Base-by-base conservation (phyloP, 2,329 filamentous ascomycete genomes). In the Hypoxylon sp. region DNA sequence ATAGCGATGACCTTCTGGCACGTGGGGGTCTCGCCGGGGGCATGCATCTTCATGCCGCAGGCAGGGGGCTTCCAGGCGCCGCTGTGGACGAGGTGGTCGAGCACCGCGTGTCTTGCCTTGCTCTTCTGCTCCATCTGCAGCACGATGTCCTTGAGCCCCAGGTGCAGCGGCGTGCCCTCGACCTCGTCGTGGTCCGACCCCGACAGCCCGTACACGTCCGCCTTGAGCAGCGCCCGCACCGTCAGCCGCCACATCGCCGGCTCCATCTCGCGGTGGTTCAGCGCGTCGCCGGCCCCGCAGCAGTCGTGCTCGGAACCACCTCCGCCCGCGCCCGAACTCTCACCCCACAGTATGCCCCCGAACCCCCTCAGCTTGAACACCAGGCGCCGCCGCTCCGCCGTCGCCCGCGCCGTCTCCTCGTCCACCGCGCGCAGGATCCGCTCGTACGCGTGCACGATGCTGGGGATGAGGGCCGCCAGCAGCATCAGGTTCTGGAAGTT, bases 401-500 rank as follows among this genome's bases (percentile, higher is more conserved):
- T 80, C 10, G 87, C 88, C 0, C 73, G 75, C 1, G 80, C 78
- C 0, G 84, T 79, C 72, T 88, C 85, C n/a, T 75, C 75, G 68
- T 90, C 88, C 6, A 90, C 81, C 79, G 88, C 82, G 54, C 79
- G 77, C 11, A 90, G 79, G 51, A 91, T 86, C 30, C 78, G 79
- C 61, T 82, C 82, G 79, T 90, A 90, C 6, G 86, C 85, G 74
- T 88, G 85, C 59, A 85, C 87, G 49, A 88, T 83, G 7, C 86
- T 85, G 1, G 88, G 87, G 2, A 90, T 79, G 31, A 90, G 82
- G 1, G 87, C 84, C 6, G 84, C 86, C 3, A 90, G 79, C 58
- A 88, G 81, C 87, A 90, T 89, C 55, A 85, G 81, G 73, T 84
- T 89, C 75, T 90, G 88, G 68, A 88, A 86, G 31, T 81, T 72